Percentiles rank a stretch among this genome's conserved stretches.
These are phyloP conservation scores for Zasmidium cellare DNA, from an alignment of 2,329 filamentous ascomycete species.

Conservation along the genomic window DNA sequence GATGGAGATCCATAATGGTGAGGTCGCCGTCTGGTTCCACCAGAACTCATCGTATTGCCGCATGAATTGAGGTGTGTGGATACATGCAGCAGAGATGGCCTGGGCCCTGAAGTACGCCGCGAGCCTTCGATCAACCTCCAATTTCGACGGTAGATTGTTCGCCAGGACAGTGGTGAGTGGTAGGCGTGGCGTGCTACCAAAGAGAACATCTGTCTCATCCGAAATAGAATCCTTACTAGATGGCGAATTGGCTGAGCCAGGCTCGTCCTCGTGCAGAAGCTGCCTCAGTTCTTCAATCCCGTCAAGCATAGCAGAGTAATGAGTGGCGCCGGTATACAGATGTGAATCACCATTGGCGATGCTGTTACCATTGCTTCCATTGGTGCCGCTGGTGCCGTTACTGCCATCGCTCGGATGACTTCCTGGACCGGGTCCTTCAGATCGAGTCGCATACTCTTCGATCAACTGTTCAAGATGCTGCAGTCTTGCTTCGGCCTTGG, in stretches of 20 bases:
- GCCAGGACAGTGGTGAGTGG: slow-evolving; percentile 8
- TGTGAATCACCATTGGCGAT: neutral
- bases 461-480: slow-evolving; percentile 14
- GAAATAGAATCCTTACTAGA: neutral
- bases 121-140: slow-evolving; percentile 13
- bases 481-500: slow-evolving; percentile 12
- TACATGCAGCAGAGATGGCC: slow-evolving; percentile 16
- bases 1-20: slow-evolving; percentile 47
- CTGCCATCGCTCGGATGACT: neutral
- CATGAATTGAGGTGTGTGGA: slow-evolving; percentile 15
- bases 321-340: slow-evolving; percentile 15
- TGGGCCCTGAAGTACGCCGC: slow-evolving; percentile 17
- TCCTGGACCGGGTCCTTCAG: neutral
- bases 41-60: slow-evolving; percentile 46
- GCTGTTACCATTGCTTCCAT: neutral
- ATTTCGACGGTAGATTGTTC: slow-evolving; percentile 9
- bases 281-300: slow-evolving; percentile 17
- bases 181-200: slow-evolving; percentile 8
- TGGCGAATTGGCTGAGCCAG: neutral
- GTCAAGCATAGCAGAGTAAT: slow-evolving; percentile 21
- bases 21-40: slow-evolving; percentile 37
- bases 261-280: slow-evolving; percentile 7
- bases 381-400: neutral
- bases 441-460: slow-evolving; percentile 1
- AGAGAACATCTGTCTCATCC: slow-evolving; percentile 15